Evolutionary conservation across 2,329 filamentous ascomycete species (phyloP), one percentile per base, ranked within the genome.

Genomic region (Aspergillus melleus): DNA sequence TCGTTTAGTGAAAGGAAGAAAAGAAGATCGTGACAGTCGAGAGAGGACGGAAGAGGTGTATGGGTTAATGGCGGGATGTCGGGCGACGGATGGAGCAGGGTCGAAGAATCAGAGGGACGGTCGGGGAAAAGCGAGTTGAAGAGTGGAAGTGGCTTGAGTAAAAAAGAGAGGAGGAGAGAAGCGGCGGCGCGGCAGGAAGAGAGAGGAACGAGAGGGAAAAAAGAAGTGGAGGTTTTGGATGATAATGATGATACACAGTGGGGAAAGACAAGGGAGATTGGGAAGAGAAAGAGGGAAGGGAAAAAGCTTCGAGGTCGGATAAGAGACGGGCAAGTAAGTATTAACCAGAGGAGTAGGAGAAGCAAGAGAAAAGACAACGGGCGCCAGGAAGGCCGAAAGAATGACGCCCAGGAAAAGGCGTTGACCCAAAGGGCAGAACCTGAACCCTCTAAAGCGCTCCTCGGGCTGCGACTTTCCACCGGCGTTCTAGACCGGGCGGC

Each of bases 161-260:
- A 58, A 60, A 50, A 50, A 42, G 16, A 42, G 16, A 59, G 59
- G n/a, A 62, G 64, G 39, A 30, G 50, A 53, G 26, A 49, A 24
- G 36, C 55, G 55, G 53, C 19, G 39, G 16, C 14, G 55, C 60
- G 55, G 52, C 22, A 54, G 61, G 57, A 64, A 32, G 58, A 44
- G 62, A 58, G 52, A 58, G 55, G 19, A 24, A 47, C 22, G 50
- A 52, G 52, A 58, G 58, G 55, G 61, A 60, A 49, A 29, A 52
- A 50, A 51, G 58, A 26, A 54, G 54, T 49, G 57, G 51, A 55
- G 63, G 52, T 52, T 56, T 19, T 46, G 36, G 47, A 60, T 49
- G 59, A 59, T 64, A 56, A 61, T 64, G 58, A 65, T 54, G 56
- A 58, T 57, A 64, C 63, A 66, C 63, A 66, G 61, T 61, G 62